These are phyloP conservation scores for Apophysomyces elegans DNA, from an alignment of 371 early-diverging fungal species.

Conservation along the genomic window DNA sequence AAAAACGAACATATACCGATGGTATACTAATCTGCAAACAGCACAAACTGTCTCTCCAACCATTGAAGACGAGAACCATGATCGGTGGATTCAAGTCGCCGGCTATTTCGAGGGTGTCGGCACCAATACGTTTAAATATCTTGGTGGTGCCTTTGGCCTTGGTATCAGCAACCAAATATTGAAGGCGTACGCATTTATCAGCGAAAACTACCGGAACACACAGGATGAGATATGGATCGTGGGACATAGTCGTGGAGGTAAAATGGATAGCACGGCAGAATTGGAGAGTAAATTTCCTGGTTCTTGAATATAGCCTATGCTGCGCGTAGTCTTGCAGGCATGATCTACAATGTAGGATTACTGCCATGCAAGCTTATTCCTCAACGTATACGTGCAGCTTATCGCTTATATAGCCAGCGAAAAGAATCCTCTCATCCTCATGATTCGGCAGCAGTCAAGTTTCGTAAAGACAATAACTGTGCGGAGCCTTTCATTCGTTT, in stretches of 20 bases:
- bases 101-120: slow-evolving; percentile 40
- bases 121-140: slow-evolving; percentile 14
- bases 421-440: slow-evolving; percentile 12
- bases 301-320: slow-evolving; percentile 32
- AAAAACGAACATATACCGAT: slow-evolving; percentile 37
- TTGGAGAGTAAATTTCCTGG: not conserved
- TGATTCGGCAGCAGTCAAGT: slow-evolving; percentile 14
- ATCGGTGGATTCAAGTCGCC: slow-evolving; percentile 28
- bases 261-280: not conserved
- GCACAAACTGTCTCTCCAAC: slow-evolving; percentile 3
- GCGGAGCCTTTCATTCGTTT: slow-evolving; percentile 33
- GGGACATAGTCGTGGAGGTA: slow-evolving; percentile 49
- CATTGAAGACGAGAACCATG: not conserved
- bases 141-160: slow-evolving; percentile 40
- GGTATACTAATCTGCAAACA: slow-evolving; percentile 20
- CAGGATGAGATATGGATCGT: slow-evolving; percentile 43
- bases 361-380: slow-evolving; percentile 23
- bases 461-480: slow-evolving; percentile 28
- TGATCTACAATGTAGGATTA: slow-evolving; percentile 46
- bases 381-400: slow-evolving; percentile 24
- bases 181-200: slow-evolving; percentile 34
- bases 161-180: slow-evolving; percentile 42
- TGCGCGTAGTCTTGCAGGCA: slow-evolving; percentile 40
- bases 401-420: slow-evolving; percentile 30
- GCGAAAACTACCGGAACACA: slow-evolving; percentile 24